Evolutionary conservation across 805 yeast genomes (phyloP).

Genomic region (Sugiyamaella lignohabitans): DNA sequence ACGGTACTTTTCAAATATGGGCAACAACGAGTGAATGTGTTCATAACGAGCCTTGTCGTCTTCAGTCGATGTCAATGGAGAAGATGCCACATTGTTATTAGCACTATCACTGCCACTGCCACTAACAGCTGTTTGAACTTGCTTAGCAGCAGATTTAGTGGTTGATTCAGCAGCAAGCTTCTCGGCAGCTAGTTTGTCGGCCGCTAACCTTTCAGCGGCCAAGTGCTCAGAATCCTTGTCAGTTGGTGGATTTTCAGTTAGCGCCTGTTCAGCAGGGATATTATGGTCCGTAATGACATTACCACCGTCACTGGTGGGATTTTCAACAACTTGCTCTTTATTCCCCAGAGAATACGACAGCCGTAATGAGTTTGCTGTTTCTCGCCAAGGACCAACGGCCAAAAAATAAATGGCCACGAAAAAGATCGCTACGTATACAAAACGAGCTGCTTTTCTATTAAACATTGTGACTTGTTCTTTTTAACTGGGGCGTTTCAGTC

Average conservation of each 20-base stretch:
- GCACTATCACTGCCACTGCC: no score
- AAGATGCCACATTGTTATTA: neutral
- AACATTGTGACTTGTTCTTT: neutral
- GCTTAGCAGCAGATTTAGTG: neutral
- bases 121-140: no score
- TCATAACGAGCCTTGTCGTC: neutral
- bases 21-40: neutral
- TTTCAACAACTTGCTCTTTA: neutral
- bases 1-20: constrained; percentile 34
- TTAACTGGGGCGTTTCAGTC: no score
- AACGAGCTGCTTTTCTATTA: neutral
- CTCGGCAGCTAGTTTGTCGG: neutral
- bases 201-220: neutral
- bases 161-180: neutral
- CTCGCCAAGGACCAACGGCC: neutral
- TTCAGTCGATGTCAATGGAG: neutral
- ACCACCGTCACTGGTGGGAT: neutral
- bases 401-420: neutral
- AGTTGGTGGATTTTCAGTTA: neutral
- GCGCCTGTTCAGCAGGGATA: neutral
- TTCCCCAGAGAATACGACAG: neutral
- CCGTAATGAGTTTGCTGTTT: neutral
- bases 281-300: neutral
- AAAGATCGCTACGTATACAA: neutral
- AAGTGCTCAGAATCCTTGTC: no score